phyloP scores from a whole-genome alignment of 192 early-diverging fungal species.

The Dissophora ornata region DNA sequence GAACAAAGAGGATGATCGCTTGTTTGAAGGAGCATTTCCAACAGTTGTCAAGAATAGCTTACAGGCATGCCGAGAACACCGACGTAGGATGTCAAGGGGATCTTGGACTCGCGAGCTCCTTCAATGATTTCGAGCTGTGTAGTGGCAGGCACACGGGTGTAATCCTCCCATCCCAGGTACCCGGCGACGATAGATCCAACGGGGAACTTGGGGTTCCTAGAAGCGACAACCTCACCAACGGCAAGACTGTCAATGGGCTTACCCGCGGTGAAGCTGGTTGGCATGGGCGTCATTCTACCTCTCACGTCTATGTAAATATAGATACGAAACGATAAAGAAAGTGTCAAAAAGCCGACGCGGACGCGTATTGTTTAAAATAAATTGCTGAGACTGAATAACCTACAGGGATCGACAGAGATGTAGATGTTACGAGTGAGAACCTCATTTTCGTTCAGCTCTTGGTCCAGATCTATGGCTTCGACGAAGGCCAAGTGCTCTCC shows the following conservation, averaged over 20 bases:
- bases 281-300: conserved; percentile 54
- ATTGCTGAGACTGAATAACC: conserved; percentile 50
- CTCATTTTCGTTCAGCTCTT: conserved; percentile 56
- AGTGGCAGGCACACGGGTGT: conserved; percentile 54
- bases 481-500: conserved; percentile 57
- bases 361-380: not conserved
- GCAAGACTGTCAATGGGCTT: conserved; percentile 69
- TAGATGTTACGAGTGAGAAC: conserved; percentile 70
- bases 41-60: not conserved
- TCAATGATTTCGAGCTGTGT: conserved; percentile 46
- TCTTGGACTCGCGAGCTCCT: conserved; percentile 44
- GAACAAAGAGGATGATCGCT: not conserved
- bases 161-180: conserved; percentile 65
- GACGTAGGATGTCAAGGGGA: conserved; percentile 69
- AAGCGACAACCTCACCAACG: conserved; percentile 74
- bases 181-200: conserved; percentile 73
- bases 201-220: conserved; percentile 62
- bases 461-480: conserved; percentile 30
- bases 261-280: conserved; percentile 64
- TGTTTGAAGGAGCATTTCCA: not conserved
- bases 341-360: not conserved
- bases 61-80: conserved; percentile 84
- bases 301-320: not conserved
- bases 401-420: conserved; percentile 83
- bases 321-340: not conserved